Percentiles rank a stretch among this genome's conserved stretches.
These are phyloP conservation scores for Trichophyton simii DNA, from an alignment of 2,329 filamentous ascomycete genomes.

Conservation along the genomic window DNA sequence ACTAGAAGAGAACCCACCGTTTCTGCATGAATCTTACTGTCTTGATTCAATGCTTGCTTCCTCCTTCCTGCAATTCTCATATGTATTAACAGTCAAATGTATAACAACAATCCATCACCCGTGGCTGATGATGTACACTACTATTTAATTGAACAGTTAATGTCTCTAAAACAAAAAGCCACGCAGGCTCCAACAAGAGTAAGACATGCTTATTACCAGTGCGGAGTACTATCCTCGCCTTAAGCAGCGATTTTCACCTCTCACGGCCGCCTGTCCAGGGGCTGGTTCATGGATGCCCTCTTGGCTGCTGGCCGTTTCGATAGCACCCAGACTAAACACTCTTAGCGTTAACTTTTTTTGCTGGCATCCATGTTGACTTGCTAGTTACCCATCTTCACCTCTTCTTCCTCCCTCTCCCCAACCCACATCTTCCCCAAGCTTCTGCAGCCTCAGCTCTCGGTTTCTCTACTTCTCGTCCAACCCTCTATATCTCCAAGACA, in stretches of 20 bases:
- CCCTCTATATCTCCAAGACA: neutral
- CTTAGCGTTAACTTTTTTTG: neutral
- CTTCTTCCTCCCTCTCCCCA: neutral
- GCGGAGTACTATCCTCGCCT: neutral
- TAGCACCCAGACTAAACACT: neutral
- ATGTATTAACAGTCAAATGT: neutral
- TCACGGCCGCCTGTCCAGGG: neutral
- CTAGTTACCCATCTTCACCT: neutral
- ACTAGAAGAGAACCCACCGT: neutral
- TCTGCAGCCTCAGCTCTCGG: neutral
- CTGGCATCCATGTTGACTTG: neutral
- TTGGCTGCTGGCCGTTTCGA: neutral
- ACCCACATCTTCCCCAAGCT: neutral
- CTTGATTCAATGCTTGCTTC: too few species aligned
- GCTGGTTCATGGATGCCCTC: neutral
- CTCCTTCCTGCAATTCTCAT: neutral
- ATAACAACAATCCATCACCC: neutral
- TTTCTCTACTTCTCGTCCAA: neutral
- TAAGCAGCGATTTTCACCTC: neutral
- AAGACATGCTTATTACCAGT: neutral
- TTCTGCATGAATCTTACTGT: neutral
- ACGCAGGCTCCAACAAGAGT: neutral
- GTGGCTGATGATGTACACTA: neutral
- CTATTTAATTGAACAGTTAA: neutral
- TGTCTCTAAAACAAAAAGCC: neutral